Conservation (phyloP, 148 eudicot species). For the Vaccinium macrocarpon region DNA sequence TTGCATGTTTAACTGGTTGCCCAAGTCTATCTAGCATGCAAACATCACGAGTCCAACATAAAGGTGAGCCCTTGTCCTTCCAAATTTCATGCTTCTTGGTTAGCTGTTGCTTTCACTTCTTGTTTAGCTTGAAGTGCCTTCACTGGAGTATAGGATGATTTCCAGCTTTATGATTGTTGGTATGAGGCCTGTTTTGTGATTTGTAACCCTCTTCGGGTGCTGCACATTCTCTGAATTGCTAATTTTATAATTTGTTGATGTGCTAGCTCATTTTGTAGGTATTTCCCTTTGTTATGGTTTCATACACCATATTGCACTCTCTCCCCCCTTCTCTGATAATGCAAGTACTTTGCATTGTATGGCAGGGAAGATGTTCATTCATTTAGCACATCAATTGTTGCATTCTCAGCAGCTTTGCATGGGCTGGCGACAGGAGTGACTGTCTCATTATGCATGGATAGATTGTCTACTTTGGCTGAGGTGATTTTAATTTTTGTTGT, state of each 20-base stretch:
- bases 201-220: not conserved
- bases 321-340: not conserved
- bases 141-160: not conserved
- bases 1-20: not conserved
- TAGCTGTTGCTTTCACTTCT: not conserved
- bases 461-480: conserved; percentile 57
- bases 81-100: not conserved
- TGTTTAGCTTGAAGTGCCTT: conserved; percentile 7
- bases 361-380: conserved; percentile 73
- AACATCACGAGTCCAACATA: not conserved
- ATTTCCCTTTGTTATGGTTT: conserved; percentile 9
- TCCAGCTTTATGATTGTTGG: not conserved
- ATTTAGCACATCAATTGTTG: conserved; percentile 45
- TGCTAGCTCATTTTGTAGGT: not conserved
- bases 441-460: conserved; percentile 61
- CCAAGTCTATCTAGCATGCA: not conserved
- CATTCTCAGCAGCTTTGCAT: conserved; percentile 50
- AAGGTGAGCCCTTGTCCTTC: not conserved
- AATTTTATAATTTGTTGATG: not conserved
- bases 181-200: not conserved
- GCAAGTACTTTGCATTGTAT: conserved; percentile 18
- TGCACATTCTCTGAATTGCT: conserved; percentile 7
- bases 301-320: not conserved
- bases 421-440: conserved; percentile 47
- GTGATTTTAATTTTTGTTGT: conserved; percentile 30